Base-by-base conservation (phyloP, 2,329 filamentous ascomycete genomes). In the Diaporthe vaccinii region DNA sequence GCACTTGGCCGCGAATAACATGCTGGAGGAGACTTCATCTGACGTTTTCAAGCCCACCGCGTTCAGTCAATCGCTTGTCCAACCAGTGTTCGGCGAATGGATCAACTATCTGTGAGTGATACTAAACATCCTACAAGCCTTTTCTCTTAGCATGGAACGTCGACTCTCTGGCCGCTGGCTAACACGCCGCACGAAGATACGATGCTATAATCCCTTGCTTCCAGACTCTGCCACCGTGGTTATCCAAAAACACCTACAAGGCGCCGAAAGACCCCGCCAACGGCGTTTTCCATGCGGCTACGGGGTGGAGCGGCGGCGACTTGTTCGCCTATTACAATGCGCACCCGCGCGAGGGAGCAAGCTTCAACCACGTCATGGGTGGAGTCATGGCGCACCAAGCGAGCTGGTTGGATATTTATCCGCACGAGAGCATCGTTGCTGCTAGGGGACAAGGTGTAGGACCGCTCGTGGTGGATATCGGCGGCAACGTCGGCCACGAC, bases 401-500 rank as follows among this genome's bases (percentile, higher is more conserved):
- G 34, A 70, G 72, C 15, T 77, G 76, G 79, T 36, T 77, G 22
- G 76, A 78, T 53, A 76, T 79, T 57, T 78, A 65, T 59, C 79
- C 78, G 5, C 34, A 36, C 39, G 51, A 78, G 15, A 73, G 31
- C 25, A 49, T 79, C 12, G 1, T 77, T 3, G 22, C 34, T 34
- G 34, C 7, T 34, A 12, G 10, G 28, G 22, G n/a, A 15, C 41
- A 14, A 3, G 49, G 4, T 2, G n/a, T 4, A 78, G 78, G 78
- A 0, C 72, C 78, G 17, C 73, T 84, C 2, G 74, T 85, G 5
- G 82, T 85, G 1, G 84, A 85, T 51, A 76, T 85, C 8, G 84
- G 80, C 31, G 83, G 84, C 7, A 80, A 79, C 2, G 73, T 82
- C 5, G 84, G 84, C 0, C 82, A 85, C 65, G 82, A 85, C 59